phyloP scores from a whole-genome alignment of 73 alveolate genomes.

The Stentor coeruleus region DNA sequence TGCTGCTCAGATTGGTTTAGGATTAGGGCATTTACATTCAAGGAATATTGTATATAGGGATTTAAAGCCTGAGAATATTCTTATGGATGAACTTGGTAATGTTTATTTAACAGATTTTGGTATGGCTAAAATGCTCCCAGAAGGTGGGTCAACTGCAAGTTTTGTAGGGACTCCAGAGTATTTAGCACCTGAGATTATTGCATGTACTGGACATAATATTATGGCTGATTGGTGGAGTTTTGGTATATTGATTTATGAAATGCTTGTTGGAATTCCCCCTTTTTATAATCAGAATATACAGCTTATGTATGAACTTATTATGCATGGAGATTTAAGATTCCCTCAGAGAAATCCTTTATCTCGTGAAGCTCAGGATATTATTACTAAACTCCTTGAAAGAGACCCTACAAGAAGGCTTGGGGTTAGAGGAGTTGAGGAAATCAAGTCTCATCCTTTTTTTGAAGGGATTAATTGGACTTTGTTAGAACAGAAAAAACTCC shows the following conservation, averaged over 20 bases:
- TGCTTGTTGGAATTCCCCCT: conserved; percentile 93
- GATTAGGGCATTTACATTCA: conserved; percentile 83
- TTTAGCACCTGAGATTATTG: conserved; percentile 93
- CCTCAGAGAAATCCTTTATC: conserved; percentile 68
- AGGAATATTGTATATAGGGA: conserved; percentile 86
- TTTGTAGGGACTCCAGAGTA: conserved; percentile 97
- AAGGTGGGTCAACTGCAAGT: conserved; percentile 66
- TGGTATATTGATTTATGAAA: conserved; percentile 87
- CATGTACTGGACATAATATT: conserved; percentile 80
- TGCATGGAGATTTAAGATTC: conserved; percentile 74
- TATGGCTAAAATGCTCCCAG: conserved; percentile 73
- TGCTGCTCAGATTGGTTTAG: conserved; percentile 77
- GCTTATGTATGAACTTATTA: conserved; percentile 80
- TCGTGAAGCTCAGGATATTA: conserved; percentile 79
- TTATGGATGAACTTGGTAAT: conserved; percentile 84
- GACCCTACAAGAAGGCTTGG: conserved; percentile 83
- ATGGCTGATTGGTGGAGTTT: conserved; percentile 97
- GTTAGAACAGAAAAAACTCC: conserved; percentile 39
- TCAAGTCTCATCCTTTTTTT: conserved; percentile 81
- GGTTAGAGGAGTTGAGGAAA: conserved; percentile 60
- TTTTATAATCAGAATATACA: conserved; percentile 81
- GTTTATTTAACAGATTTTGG: conserved; percentile 90
- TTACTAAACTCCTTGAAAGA: conserved; percentile 61
- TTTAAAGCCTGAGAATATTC: conserved; percentile 90
- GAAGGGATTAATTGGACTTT: conserved; percentile 58